Evolutionary conservation across 73 alveolate genomes (phyloP).

Genomic region (Tetrahymena elliotti): DNA sequence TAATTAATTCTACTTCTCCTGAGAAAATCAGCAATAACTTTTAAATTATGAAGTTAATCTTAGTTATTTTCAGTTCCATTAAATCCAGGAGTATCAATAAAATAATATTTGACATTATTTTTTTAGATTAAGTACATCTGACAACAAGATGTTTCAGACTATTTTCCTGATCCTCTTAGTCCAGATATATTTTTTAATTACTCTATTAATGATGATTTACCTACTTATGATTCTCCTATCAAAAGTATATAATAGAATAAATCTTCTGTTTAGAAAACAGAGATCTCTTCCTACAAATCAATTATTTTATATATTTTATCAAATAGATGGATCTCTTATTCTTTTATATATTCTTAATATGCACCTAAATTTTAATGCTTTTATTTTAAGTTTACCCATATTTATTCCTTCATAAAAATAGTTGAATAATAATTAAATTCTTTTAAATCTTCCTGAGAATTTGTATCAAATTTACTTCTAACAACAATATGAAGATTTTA

Average conservation of each 20-base stretch:
- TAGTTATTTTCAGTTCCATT: not conserved
- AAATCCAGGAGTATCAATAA: not conserved
- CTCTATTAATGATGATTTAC: not conserved
- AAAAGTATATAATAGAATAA: not conserved
- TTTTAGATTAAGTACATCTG: not conserved
- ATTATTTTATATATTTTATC: not conserved
- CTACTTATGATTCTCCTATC: not conserved
- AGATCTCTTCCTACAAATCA: not conserved
- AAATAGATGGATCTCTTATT: not conserved
- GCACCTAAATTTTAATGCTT: not conserved
- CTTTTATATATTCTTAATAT: not conserved
- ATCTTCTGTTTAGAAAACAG: not conserved
- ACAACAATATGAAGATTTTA: not conserved
- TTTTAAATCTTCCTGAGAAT: not conserved
- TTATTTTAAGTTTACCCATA: not conserved
- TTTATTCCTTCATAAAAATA: not conserved
- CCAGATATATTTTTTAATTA: not conserved
- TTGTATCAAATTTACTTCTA: not conserved
- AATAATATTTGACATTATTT: not conserved
- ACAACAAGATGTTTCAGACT: not conserved
- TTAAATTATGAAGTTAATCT: not conserved
- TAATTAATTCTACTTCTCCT: not conserved
- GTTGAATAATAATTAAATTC: not conserved
- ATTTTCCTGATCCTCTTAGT: not conserved
- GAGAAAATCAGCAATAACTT: not conserved